These are phyloP conservation scores for Xenoacremonium recifei DNA, from an alignment of 2,329 filamentous ascomycete species.

Conservation along the genomic window DNA sequence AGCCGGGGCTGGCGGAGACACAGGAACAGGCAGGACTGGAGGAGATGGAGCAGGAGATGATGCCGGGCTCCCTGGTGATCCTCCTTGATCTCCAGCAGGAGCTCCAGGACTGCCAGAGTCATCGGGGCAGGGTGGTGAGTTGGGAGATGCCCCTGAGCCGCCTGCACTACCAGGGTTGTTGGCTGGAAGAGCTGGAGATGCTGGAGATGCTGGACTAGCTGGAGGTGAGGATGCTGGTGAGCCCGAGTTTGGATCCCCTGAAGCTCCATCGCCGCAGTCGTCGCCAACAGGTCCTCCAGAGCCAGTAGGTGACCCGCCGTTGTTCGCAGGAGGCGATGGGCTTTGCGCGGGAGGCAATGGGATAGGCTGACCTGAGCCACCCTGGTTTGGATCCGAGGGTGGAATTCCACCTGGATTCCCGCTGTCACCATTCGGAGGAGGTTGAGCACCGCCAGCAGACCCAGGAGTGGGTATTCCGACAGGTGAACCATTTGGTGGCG, in stretches of 20 bases:
- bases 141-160: too few species aligned
- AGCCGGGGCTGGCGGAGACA: background rate
- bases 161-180: too few species aligned
- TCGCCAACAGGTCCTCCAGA: background rate
- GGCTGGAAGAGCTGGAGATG: background rate
- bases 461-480: slow-evolving; percentile 2
- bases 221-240: background rate
- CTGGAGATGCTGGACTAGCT: background rate
- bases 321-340: background rate
- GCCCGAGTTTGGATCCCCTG: background rate
- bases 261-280: background rate
- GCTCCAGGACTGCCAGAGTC: too few species aligned
- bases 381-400: slow-evolving; percentile 1
- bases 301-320: background rate
- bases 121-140: too few species aligned
- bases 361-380: background rate
- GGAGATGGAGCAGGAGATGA: background rate
- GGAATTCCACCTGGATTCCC: background rate
- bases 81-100: too few species aligned
- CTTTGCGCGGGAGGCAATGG: slow-evolving; percentile 2
- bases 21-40: background rate
- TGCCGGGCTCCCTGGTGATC: too few species aligned
- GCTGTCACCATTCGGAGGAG: background rate
- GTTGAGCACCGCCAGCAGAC: background rate
- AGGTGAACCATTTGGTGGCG: background rate